Base-by-base conservation (phyloP, 768 basidiomycete genomes). In the Coprinellus micaceus region DNA sequence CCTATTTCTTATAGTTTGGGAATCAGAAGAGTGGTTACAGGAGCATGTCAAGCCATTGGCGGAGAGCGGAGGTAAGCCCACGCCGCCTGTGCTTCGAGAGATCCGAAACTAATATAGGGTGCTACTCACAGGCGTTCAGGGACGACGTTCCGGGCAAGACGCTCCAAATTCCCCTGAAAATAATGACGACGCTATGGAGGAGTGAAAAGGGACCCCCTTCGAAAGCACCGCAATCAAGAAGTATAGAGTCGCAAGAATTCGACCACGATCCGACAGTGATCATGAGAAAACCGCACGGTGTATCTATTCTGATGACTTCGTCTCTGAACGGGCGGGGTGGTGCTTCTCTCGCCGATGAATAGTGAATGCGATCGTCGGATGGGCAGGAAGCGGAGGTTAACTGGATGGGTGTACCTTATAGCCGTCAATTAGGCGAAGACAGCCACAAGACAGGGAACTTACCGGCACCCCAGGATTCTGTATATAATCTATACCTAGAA, bases 11-110 rank as follows among this genome's bases (percentile, higher is more conserved):
- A 9, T 64, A 96, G 94, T 98, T 61, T 98, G 95, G 95, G 91
- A 94, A 66, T 88, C 90, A 0, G 95, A 98, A 70, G 94, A 97
- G 59, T 98, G 94, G 94, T 73, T 96, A 28, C 75, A 84, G 68
- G 78, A 88, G 64, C 77, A 95, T 68, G 86, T 88, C 2, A 91
- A 93, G 64, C 89, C 91, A 11, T 73, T 89, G 48, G 80, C 83
- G 12, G 79, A 86, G 62, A 85, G 85, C 62, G 89, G 88, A 72
- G 90, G 90, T 86, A 58, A 56, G 76, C 67, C 47, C 15, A 24
- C 30, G 46, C 26, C 52, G 37, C 26, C 49, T 58, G 33, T 29
- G 13, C 48, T 30, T 59, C 52, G 44, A 30, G 26, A 50, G 17
- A n/a, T 36, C 26, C 48, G 48, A 36, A 33, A 50, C 48, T 33